Percentiles rank a stretch among this genome's conserved stretches.
Evolutionary conservation across 2,329 filamentous ascomycete genomes (phyloP).

Genomic region (Alternaria infectoria): DNA sequence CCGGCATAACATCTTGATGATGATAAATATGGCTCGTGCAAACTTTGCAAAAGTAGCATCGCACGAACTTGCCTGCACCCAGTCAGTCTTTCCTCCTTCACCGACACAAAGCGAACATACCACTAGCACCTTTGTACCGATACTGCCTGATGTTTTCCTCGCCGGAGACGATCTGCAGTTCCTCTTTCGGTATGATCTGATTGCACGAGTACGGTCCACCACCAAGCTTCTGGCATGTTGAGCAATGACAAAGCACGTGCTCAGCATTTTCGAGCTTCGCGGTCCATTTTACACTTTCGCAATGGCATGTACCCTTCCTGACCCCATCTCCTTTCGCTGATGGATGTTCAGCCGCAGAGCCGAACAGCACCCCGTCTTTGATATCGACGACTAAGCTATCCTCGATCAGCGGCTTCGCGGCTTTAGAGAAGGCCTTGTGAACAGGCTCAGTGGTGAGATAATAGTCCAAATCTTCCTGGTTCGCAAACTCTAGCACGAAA

Average conservation of each 20-base stretch:
- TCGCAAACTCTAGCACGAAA: constrained; percentile 44
- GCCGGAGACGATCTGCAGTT: constrained; percentile 34
- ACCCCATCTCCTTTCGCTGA: constrained; percentile 4
- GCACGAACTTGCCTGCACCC: constrained; percentile 37
- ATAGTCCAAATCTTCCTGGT: constrained; percentile 43
- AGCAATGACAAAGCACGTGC: constrained; percentile 48
- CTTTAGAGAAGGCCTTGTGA: constrained; percentile 38
- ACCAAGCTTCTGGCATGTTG: constrained; percentile 45
- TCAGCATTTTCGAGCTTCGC: constrained; percentile 33
- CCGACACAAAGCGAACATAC: constrained; percentile 15
- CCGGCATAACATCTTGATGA: constrained; percentile 49
- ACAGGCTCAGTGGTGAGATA: constrained; percentile 41
- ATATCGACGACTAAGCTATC: constrained; percentile 45
- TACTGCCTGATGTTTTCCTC: constrained; percentile 31
- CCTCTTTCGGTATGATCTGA: constrained; percentile 41
- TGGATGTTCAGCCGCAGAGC: constrained; percentile 28
- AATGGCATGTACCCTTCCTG: constrained; percentile 42
- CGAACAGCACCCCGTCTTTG: constrained; percentile 42
- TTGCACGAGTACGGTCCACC: constrained; percentile 48
- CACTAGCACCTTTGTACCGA: constrained; percentile 24
- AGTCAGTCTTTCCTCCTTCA: constrained; percentile 28
- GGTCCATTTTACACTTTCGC: constrained; percentile 32
- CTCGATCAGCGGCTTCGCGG: constrained; percentile 39
- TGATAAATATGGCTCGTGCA: constrained; percentile 52
- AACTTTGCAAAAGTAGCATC: constrained; percentile 47